These are phyloP conservation scores for Pseudogymnoascus sp. DNA, from an alignment of 2,329 filamentous ascomycete species.

Conservation along the genomic window DNA sequence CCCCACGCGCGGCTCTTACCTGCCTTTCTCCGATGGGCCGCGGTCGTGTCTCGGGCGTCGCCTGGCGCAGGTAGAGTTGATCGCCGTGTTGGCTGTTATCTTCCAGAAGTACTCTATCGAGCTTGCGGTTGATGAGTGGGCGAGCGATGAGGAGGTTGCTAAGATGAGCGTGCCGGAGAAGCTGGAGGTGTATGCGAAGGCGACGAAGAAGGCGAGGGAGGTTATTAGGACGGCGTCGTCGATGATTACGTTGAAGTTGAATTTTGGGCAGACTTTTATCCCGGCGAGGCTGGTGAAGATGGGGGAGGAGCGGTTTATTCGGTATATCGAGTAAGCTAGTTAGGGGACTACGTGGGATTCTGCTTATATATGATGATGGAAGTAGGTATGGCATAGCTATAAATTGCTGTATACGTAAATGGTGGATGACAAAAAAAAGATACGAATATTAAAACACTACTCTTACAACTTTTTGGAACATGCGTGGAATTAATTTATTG, in stretches of 20 bases:
- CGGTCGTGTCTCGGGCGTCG: conserved; percentile 49
- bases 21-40: conserved; percentile 51
- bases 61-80: conserved; percentile 51
- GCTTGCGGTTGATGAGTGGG: conserved; percentile 46
- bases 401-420: neutral
- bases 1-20: conserved; percentile 47
- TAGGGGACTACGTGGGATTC: neutral
- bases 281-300: conserved; percentile 60
- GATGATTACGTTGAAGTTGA: conserved; percentile 66
- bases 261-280: conserved; percentile 43
- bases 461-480: neutral
- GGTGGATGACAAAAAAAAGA: neutral
- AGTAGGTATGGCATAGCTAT: neutral
- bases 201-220: conserved; percentile 44
- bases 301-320: conserved; percentile 59
- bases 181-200: conserved; percentile 50
- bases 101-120: conserved; percentile 55
- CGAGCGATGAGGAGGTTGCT: conserved; percentile 43
- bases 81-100: conserved; percentile 44
- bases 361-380: neutral
- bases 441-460: neutral
- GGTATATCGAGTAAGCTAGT: conserved; percentile 18
- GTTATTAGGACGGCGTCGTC: conserved; percentile 47
- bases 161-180: conserved; percentile 39
- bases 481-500: neutral